These are phyloP conservation scores for Aspergillus alliaceus DNA, from an alignment of 2,329 filamentous ascomycete genomes.

Conservation along the genomic window DNA sequence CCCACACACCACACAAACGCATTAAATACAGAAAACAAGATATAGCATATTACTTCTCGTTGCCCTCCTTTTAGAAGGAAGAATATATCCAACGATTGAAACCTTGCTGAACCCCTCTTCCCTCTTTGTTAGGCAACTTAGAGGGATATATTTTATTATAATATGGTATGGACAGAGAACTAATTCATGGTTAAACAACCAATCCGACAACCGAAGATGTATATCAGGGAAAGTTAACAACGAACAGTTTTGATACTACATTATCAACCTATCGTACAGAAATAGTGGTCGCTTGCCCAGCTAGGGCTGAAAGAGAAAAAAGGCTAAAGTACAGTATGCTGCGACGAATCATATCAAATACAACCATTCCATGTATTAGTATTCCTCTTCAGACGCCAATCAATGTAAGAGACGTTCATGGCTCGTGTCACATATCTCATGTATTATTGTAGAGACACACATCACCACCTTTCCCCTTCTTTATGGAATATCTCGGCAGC, in stretches of 20 bases:
- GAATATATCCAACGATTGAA: too few relatives aligned
- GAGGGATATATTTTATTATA: too few relatives aligned
- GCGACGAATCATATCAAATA: constrained; percentile 1
- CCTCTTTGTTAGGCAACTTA: too few relatives aligned
- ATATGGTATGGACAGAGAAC: too few relatives aligned
- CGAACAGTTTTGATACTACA: neutral
- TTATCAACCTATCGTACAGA: neutral
- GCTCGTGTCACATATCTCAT: constrained; percentile 10
- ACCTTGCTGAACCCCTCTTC: too few relatives aligned
- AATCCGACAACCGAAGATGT: neutral
- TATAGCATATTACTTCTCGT: too few relatives aligned
- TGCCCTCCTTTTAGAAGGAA: too few relatives aligned
- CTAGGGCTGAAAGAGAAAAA: neutral
- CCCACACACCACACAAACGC: too few relatives aligned
- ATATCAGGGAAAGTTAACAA: neutral
- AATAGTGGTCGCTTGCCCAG: neutral
- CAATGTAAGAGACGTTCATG: neutral
- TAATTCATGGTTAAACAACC: neutral
- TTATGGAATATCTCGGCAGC: too few relatives aligned
- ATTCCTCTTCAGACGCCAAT: neutral
- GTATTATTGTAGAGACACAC: neutral
- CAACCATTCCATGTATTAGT: neutral
- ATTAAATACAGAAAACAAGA: too few relatives aligned
- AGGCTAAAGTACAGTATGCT: neutral
- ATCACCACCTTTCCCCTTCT: neutral